A percentile compares a stretch with the other conserved stretches of the same genome.
Conservation (phyloP, 495 filamentous ascomycete species). For the Cercophora scortea region DNA sequence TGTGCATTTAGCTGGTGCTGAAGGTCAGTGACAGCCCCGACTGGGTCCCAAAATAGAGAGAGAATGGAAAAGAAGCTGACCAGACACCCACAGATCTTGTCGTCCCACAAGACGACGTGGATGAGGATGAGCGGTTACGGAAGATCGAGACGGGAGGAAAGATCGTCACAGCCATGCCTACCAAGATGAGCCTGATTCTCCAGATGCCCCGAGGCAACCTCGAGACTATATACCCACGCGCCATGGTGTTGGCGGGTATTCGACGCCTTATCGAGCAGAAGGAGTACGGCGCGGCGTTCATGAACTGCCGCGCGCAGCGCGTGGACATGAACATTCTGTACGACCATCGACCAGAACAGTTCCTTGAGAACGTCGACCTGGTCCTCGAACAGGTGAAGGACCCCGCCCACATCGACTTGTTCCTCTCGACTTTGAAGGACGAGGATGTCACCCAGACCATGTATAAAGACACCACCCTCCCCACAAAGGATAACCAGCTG, state of each 20-base stretch:
- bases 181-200: constrained; percentile 69
- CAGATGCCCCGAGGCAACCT: constrained; percentile 95
- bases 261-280: constrained; percentile 68
- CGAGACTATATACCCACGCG: constrained; percentile 89
- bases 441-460: constrained; percentile 91
- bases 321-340: constrained; percentile 99
- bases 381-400: constrained; percentile 86
- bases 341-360: constrained; percentile 78
- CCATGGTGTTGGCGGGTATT: constrained; percentile 84
- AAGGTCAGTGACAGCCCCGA: constrained; percentile 44
- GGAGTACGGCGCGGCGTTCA: constrained; percentile 76
- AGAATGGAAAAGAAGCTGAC: too few relatives aligned
- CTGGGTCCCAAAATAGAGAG: constrained; percentile 1
- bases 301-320: constrained; percentile 80
- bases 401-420: constrained; percentile 79
- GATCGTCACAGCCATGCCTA: constrained; percentile 84
- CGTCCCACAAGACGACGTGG: constrained; percentile 79
- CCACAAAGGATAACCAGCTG: constrained; percentile 10
- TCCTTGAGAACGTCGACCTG: constrained; percentile 62
- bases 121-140: constrained; percentile 84
- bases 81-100: constrained; percentile 50
- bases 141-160: constrained; percentile 84
- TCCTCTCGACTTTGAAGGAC: constrained; percentile 81
- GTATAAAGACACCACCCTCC: constrained; percentile 70
- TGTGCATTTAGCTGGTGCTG: constrained; percentile 62